Percentiles rank a stretch among this genome's conserved stretches.
Evolutionary conservation across 306 rosid species (phyloP).

Genomic region (Crotalaria pallida): DNA sequence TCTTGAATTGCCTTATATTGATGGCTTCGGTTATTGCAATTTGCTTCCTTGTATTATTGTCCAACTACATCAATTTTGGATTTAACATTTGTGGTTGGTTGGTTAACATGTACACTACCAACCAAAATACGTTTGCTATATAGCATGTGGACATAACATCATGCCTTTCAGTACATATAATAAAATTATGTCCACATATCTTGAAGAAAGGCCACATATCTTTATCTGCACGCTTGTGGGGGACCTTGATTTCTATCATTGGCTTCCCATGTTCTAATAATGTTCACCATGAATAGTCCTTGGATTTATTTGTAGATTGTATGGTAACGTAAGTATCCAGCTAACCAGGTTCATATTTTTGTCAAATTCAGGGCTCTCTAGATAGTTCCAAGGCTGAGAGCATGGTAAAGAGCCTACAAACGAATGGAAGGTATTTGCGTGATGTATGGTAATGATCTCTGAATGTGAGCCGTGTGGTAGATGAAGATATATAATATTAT

Average conservation of each 20-base stretch:
- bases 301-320: background rate
- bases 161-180: background rate
- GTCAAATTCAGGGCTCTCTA: conserved; percentile 72
- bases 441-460: conserved; percentile 77
- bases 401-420: conserved; percentile 87
- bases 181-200: no score
- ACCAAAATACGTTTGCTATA: background rate
- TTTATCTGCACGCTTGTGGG: background rate
- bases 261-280: background rate
- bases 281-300: background rate
- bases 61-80: background rate
- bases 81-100: background rate
- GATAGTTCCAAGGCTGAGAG: conserved; percentile 86
- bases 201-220: background rate
- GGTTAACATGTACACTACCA: background rate
- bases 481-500: background rate
- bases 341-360: conserved; percentile 12
- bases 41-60: conserved; percentile 11
- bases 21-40: conserved; percentile 9
- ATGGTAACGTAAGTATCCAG: background rate
- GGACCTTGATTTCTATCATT: background rate
- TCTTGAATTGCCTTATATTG: background rate
- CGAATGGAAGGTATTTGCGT: conserved; percentile 81
- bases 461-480: background rate
- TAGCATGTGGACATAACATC: background rate